Evolutionary conservation across 257 asterid genomes (phyloP).

Genomic region (Catharanthus roseus): DNA sequence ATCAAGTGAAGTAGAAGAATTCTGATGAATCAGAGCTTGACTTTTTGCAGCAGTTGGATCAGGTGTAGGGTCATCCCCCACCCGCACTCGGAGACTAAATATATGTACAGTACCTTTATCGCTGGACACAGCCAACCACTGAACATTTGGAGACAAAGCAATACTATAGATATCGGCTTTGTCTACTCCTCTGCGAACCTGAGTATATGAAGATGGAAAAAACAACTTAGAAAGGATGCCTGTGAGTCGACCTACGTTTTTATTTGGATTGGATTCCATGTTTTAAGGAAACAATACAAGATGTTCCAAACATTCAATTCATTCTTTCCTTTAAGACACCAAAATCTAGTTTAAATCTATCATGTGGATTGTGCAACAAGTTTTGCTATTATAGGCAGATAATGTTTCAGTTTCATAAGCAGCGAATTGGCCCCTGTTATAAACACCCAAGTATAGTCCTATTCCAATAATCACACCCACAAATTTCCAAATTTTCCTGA

Average conservation of each 20-base stretch:
- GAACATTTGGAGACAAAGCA: conserved; percentile 80
- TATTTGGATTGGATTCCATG: background rate
- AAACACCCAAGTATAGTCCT: background rate
- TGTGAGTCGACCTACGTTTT: background rate
- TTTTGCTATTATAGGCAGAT: background rate
- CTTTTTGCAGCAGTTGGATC: conserved; percentile 37
- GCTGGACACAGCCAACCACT: conserved; percentile 91
- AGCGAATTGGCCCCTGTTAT: background rate
- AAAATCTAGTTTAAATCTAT: background rate
- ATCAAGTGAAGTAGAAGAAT: conserved; percentile 62
- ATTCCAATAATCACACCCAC: background rate
- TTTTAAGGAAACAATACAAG: background rate
- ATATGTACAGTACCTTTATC: conserved; percentile 94
- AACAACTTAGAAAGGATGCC: conserved; percentile 13
- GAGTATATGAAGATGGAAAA: conserved; percentile 19
- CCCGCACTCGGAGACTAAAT: conserved; percentile 79
- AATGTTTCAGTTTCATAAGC: background rate
- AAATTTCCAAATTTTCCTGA: background rate
- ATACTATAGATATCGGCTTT: conserved; percentile 76
- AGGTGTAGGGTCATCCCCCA: conserved; percentile 54
- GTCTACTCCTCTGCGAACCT: conserved; percentile 96
- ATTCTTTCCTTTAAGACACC: background rate
- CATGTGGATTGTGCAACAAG: background rate
- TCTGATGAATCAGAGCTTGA: conserved; percentile 44
- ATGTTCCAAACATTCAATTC: background rate